phyloP scores from a whole-genome alignment of 768 basidiomycete genomes.

The Chalciporus chontae region DNA sequence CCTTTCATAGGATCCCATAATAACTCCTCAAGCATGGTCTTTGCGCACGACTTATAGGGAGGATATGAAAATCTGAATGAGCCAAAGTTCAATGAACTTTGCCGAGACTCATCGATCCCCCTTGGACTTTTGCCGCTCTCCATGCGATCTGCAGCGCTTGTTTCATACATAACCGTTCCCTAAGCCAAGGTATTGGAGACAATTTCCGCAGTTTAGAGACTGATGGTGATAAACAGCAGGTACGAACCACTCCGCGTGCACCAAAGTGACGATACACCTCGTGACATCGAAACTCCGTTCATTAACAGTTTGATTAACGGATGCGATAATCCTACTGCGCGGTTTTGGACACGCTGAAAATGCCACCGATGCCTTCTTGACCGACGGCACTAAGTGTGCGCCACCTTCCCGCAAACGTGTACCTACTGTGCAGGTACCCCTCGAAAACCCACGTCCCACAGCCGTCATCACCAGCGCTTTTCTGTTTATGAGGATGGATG shows the following conservation, averaged over 20 bases:
- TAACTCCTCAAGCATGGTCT: slow-evolving; percentile 3
- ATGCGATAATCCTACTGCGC: slow-evolving; percentile 25
- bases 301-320: slow-evolving; percentile 23
- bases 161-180: slow-evolving; percentile 11
- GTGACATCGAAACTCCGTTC: slow-evolving; percentile 22
- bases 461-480: slow-evolving; percentile 35
- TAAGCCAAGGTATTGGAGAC: slow-evolving; percentile 12
- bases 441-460: slow-evolving; percentile 56
- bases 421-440: slow-evolving; percentile 48
- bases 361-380: slow-evolving; percentile 40
- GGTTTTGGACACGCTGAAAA: slow-evolving; percentile 57
- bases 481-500: slow-evolving; percentile 30
- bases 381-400: slow-evolving; percentile 34
- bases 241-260: background rate
- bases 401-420: slow-evolving; percentile 55
- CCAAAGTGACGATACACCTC: background rate
- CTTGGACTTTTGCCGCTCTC: slow-evolving; percentile 12
- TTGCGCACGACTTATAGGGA: slow-evolving; percentile 3
- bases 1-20: slow-evolving; percentile 18
- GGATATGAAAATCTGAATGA: slow-evolving; percentile 7
- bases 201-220: slow-evolving; percentile 25
- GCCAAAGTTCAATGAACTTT: slow-evolving; percentile 20
- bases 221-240: slow-evolving; percentile 1
- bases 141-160: slow-evolving; percentile 8
- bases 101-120: slow-evolving; percentile 3